A percentile compares a stretch with the other conserved stretches of the same genome.
Evolutionary conservation across 257 asterid genomes (phyloP).

Genomic region (Plantago major): DNA sequence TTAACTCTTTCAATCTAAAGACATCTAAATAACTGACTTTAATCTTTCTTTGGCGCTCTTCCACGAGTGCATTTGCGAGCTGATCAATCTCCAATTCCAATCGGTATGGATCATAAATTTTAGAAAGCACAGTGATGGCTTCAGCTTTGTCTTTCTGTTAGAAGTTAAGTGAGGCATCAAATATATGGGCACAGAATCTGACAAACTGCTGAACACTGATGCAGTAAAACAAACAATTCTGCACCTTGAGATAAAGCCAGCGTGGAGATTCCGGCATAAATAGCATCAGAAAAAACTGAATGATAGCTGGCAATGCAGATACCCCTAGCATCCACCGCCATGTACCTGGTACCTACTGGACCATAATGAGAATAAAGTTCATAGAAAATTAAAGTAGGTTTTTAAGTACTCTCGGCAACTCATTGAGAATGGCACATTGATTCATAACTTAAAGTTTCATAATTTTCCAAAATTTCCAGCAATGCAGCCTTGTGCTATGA

Average conservation of each 20-base stretch:
- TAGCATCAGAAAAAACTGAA: constrained; percentile 76
- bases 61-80: constrained; percentile 71
- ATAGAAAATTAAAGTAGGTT: constrained; percentile 1
- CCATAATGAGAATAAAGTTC: constrained; percentile 21
- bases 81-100: constrained; percentile 81
- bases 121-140: constrained; percentile 82
- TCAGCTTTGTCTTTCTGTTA: constrained; percentile 72
- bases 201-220: constrained; percentile 2
- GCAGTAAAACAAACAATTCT: constrained; percentile 11
- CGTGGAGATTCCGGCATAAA: constrained; percentile 95
- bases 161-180: constrained; percentile 5
- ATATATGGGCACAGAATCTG: constrained; percentile 2
- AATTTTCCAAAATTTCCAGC: background rate
- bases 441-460: background rate
- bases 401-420: constrained; percentile 3
- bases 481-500: background rate
- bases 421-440: constrained; percentile 1
- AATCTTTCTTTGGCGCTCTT: constrained; percentile 53
- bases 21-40: constrained; percentile 60
- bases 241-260: constrained; percentile 90
- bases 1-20: constrained; percentile 58
- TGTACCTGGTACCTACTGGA: constrained; percentile 75
- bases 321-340: constrained; percentile 99
- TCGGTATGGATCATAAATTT: constrained; percentile 75
- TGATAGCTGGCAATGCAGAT: constrained; percentile 71